These are phyloP conservation scores for Massariosphaeria phaeospora DNA, from an alignment of 495 filamentous ascomycete genomes.

Conservation along the genomic window DNA sequence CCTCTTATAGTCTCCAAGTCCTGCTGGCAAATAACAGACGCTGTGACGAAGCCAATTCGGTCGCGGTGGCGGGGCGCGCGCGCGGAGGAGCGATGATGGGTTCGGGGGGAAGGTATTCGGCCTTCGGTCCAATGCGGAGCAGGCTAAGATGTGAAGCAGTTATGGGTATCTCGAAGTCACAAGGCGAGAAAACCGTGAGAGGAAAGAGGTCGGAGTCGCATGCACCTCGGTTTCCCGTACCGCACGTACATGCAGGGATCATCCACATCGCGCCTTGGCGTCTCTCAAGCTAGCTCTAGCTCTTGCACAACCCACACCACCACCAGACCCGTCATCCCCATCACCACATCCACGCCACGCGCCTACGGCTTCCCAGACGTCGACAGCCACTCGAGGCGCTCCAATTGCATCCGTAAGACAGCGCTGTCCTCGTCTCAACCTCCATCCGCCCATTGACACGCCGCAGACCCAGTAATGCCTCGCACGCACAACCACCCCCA, in stretches of 20 bases:
- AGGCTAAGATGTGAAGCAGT: too few relatives aligned
- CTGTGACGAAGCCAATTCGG: too few relatives aligned
- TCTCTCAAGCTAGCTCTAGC: neutral
- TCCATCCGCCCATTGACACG: constrained; percentile 4
- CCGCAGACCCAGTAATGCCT: constrained; percentile 12
- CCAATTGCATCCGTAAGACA: constrained; percentile 26
- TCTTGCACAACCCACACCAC: neutral
- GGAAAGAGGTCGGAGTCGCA: too few relatives aligned
- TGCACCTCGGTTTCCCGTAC: too few relatives aligned
- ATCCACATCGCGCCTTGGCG: neutral
- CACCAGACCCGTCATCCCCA: too few relatives aligned
- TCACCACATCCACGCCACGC: neutral
- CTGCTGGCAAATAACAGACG: too few relatives aligned
- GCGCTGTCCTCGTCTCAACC: neutral
- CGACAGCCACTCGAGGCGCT: neutral
- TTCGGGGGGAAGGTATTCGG: too few relatives aligned
- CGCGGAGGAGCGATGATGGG: too few relatives aligned
- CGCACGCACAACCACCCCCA: neutral
- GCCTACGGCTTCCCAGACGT: neutral
- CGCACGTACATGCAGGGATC: constrained; percentile 12
- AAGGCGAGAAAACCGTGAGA: too few relatives aligned
- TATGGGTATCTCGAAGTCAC: too few relatives aligned
- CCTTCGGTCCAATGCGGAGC: too few relatives aligned
- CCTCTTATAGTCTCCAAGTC: neutral
- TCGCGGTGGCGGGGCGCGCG: too few relatives aligned